phyloP scores from a whole-genome alignment of 371 early-diverging fungal genomes.

The Cokeromyces recurvatus region DNA sequence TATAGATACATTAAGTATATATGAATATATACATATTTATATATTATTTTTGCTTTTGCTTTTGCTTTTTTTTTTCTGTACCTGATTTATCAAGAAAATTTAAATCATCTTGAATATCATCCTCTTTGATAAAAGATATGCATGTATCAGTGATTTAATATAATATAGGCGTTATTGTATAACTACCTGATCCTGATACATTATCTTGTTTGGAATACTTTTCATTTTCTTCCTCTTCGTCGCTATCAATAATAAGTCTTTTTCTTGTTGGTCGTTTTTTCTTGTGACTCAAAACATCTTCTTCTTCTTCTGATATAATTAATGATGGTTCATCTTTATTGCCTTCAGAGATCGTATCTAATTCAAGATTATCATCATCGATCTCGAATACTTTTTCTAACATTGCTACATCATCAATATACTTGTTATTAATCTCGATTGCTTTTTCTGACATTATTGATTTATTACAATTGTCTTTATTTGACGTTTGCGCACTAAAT shows the following conservation, averaged over 20 bases:
- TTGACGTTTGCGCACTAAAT: too few relatives aligned
- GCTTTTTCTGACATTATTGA: background rate
- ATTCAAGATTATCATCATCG: too few relatives aligned
- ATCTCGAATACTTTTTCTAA: background rate
- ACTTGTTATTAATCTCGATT: too few relatives aligned
- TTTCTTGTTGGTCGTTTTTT: background rate
- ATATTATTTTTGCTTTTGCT: too few relatives aligned
- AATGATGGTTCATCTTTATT: too few relatives aligned
- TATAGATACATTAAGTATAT: constrained; percentile 1
- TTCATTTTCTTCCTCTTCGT: background rate
- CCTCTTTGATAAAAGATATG: background rate
- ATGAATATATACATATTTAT: background rate
- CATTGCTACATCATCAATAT: background rate
- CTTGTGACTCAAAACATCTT: background rate
- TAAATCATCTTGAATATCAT: background rate
- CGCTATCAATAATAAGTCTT: constrained; percentile 1
- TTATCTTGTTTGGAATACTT: background rate
- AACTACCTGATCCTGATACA: background rate
- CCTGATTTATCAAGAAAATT: constrained; percentile 14
- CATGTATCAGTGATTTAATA: too few relatives aligned
- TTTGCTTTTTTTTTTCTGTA: background rate
- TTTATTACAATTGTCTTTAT: background rate
- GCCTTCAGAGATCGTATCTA: too few relatives aligned
- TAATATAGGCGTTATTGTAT: background rate
- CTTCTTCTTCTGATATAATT: background rate